These are phyloP conservation scores for Petunia hybrid DNA, from an alignment of 305 asterid species.

Conservation along the genomic window DNA sequence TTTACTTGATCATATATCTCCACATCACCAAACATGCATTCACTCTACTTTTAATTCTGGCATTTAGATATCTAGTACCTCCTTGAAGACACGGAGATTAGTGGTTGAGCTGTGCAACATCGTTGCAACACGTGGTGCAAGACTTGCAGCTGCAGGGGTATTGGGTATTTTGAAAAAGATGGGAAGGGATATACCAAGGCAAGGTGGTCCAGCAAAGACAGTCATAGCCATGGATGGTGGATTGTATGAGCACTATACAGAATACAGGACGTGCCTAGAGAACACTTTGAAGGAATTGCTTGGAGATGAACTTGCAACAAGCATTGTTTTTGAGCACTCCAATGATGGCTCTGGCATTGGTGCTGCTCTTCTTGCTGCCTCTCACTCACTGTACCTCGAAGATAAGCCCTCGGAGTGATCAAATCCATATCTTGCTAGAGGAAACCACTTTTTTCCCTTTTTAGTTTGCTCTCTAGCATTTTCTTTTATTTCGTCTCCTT, in stretches of 20 bases:
- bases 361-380: conserved; percentile 87
- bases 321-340: conserved; percentile 67
- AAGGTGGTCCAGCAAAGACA: conserved; percentile 47
- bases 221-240: conserved; percentile 90
- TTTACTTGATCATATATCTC: background rate
- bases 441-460: background rate
- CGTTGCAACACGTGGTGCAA: conserved; percentile 80
- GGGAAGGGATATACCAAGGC: conserved; percentile 63
- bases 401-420: conserved; percentile 25
- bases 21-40: background rate
- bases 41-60: background rate
- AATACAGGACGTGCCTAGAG: conserved; percentile 76
- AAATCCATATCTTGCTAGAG: background rate
- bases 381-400: conserved; percentile 66
- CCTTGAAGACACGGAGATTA: conserved; percentile 63
- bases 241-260: conserved; percentile 74
- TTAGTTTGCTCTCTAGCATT: background rate
- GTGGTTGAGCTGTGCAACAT: conserved; percentile 81
- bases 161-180: conserved; percentile 73
- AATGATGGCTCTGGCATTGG: conserved; percentile 92
- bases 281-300: conserved; percentile 62
- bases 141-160: conserved; percentile 82
- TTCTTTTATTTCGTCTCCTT: background rate
- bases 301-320: conserved; percentile 50
- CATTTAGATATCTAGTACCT: conserved; percentile 63